Base-by-base conservation (phyloP, 306 rosid genomes). In the Luffa aegyptiaca region DNA sequence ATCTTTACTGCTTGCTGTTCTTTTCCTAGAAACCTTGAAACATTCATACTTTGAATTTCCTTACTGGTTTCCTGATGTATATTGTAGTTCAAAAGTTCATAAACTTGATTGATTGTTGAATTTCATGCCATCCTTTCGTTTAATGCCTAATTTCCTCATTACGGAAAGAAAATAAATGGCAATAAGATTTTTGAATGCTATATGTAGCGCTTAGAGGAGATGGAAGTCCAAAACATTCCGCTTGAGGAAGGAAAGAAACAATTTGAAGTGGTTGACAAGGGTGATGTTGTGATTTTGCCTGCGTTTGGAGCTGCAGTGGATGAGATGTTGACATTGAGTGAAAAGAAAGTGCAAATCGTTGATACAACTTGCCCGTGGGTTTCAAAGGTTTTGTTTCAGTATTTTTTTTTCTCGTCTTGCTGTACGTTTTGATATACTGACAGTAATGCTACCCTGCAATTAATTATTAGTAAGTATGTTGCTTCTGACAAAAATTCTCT, bases 321-420 rank as follows among this genome's bases (percentile, higher is more conserved):
- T 71, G 99, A 96, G 86, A 93, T 96, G 99, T 82, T 93, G 89
- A 61, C 85, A 75, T 85, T 96, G 87, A 91, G 87, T 76, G 93
- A 90, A 45, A 91, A 89, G 83, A 85, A 86, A 64, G 96, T 93
- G 76, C 98, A 93, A 82, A 91, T 96, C 45, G 98, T 96, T 80
- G 99, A 96, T 83, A 96, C 99, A 65, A 93, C 98, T 84, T 96
- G 99, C 75, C 98, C 99, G 8, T 93, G 99, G 99, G 99, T 96
- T 79, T 87, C 99, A 33, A 96, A 96, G 99, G 99, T 95, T 77
- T 10, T 13, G 42, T 48, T 21, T 44, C 33, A 11, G 14, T 12
- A 8, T 64, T 16, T 35, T 37, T 8, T 31, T 16, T 39, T 12
- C 11, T 55, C 79, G n/a, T n/a, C 51, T 8, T 7, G 18, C 44